Conservation (phyloP, 768 basidiomycete species). For the Mycena crocata region DNA sequence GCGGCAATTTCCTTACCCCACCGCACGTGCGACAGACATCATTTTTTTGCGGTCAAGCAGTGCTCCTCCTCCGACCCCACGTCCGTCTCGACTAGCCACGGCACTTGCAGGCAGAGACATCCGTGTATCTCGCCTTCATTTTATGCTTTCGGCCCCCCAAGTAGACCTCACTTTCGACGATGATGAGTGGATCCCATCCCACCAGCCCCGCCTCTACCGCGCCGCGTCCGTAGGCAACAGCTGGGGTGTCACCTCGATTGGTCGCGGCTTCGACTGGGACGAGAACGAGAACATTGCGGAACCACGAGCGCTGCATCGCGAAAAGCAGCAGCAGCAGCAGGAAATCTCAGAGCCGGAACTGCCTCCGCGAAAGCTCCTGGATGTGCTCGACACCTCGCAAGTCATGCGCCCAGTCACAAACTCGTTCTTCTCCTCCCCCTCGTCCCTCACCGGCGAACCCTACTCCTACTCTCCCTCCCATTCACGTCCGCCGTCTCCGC, state of each 20-base stretch:
- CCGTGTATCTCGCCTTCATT: conserved; percentile 18
- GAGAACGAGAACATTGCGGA: conserved; percentile 47
- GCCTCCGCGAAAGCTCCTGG: conserved; percentile 34
- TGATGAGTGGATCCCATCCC: conserved; percentile 73
- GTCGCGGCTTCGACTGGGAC: conserved; percentile 85
- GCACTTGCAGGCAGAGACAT: conserved; percentile 15
- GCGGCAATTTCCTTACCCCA: neutral
- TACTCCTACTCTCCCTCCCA: conserved; percentile 39
- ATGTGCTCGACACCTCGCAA: conserved; percentile 47
- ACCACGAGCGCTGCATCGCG: neutral
- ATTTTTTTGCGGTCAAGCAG: neutral
- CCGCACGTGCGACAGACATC: neutral
- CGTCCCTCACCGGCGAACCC: conserved; percentile 44
- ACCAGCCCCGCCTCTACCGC: conserved; percentile 63
- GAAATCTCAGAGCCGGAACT: conserved; percentile 17
- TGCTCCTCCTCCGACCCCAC: conserved; percentile 3
- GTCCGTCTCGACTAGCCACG: conserved; percentile 5
- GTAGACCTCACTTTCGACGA: conserved; percentile 76
- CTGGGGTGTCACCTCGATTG: conserved; percentile 89
- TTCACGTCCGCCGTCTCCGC: conserved; percentile 28
- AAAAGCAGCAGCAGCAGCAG: conserved; percentile 23
- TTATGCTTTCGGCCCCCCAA: conserved; percentile 51
- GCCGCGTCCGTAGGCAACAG: conserved; percentile 79
- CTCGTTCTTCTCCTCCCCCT: conserved; percentile 39
- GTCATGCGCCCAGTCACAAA: conserved; percentile 27